A percentile compares a stretch with the other conserved stretches of the same genome.
Evolutionary conservation across 306 rosid species (phyloP).

Genomic region (Trichosanthes cucumerina): DNA sequence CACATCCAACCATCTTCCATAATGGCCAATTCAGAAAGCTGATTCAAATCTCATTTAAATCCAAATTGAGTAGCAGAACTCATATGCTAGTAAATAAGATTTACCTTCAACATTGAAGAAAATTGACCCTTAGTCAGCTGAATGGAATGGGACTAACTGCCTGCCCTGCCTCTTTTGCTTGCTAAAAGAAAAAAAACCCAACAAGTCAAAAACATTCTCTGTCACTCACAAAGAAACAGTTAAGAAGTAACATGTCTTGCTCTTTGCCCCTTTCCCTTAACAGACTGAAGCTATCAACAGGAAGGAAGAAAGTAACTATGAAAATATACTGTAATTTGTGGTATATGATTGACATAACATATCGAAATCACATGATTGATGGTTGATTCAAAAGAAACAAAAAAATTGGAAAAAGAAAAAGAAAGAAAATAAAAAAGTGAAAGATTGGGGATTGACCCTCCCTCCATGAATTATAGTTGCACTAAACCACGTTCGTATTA

Average conservation of each 20-base stretch:
- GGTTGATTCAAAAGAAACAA: slow-evolving; percentile 14
- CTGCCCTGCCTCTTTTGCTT: not conserved
- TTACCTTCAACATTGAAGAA: not conserved
- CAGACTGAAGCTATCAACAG: not conserved
- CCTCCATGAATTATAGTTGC: slow-evolving; percentile 30
- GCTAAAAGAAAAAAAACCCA: not conserved
- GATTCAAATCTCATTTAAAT: not conserved
- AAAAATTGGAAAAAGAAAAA: slow-evolving; percentile 6
- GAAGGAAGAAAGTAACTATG: not conserved
- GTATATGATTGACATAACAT: slow-evolving; percentile 25
- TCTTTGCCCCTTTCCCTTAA: not conserved
- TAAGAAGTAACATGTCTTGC: not conserved
- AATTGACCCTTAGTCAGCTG: not conserved
- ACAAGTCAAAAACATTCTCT: slow-evolving; percentile 1
- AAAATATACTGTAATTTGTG: not conserved
- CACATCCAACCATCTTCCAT: not conserved
- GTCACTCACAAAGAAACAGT: not conserved
- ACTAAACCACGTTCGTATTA: slow-evolving; percentile 41
- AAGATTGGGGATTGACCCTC: slow-evolving; percentile 27
- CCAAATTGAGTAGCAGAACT: not conserved
- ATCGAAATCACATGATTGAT: slow-evolving; percentile 18
- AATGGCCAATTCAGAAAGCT: not conserved
- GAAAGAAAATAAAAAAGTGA: slow-evolving; percentile 12
- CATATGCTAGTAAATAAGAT: not conserved
- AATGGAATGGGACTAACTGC: not conserved